Evolutionary conservation across 1,284 basidiomycete genomes (phyloP).

Genomic region (Cutaneotrichosporon cavernicola): DNA sequence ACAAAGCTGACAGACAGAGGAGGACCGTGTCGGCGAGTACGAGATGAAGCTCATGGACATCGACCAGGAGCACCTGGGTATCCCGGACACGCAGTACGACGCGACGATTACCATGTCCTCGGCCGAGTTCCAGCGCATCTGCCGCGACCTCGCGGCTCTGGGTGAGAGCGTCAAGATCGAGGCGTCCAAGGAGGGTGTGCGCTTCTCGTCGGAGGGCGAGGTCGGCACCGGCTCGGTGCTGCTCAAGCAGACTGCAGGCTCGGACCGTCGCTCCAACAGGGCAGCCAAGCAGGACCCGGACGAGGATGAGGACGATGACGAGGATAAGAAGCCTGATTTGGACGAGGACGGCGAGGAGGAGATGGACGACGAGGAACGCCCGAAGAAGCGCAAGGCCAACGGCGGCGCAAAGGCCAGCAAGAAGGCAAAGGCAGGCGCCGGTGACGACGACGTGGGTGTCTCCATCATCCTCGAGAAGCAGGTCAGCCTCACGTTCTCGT

Average conservation of each 20-base stretch:
- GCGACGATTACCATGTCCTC: conserved; percentile 87
- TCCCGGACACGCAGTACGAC: conserved; percentile 98
- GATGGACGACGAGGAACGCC: conserved; percentile 51
- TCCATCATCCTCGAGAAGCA: conserved; percentile 84
- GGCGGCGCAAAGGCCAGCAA: conserved; percentile 54
- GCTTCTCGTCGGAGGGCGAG: conserved; percentile 93
- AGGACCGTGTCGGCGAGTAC: conserved; percentile 94
- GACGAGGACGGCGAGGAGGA: conserved; percentile 55
- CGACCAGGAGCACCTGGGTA: conserved; percentile 90
- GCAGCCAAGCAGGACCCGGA: conserved; percentile 57
- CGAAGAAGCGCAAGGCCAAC: conserved; percentile 50
- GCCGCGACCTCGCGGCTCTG: conserved; percentile 85
- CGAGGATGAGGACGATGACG: conserved; percentile 57
- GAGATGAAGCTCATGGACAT: conserved; percentile 99
- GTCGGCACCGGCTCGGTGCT: conserved; percentile 87
- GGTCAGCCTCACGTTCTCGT: conserved; percentile 89
- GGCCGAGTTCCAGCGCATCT: conserved; percentile 85
- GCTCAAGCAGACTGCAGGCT: conserved; percentile 66
- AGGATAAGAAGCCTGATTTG: conserved; percentile 55
- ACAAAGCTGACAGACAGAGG: conserved; percentile 58
- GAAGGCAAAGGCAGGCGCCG: conserved; percentile 62
- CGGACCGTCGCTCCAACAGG: conserved; percentile 43
- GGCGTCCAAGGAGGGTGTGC: conserved; percentile 91
- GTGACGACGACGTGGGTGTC: conserved; percentile 59
- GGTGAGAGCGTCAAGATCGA: conserved; percentile 96